A percentile compares a stretch with the other conserved stretches of the same genome.
These are phyloP conservation scores for Salvia miltiorrhiza DNA, from an alignment of 257 asterid species.

Conservation along the genomic window DNA sequence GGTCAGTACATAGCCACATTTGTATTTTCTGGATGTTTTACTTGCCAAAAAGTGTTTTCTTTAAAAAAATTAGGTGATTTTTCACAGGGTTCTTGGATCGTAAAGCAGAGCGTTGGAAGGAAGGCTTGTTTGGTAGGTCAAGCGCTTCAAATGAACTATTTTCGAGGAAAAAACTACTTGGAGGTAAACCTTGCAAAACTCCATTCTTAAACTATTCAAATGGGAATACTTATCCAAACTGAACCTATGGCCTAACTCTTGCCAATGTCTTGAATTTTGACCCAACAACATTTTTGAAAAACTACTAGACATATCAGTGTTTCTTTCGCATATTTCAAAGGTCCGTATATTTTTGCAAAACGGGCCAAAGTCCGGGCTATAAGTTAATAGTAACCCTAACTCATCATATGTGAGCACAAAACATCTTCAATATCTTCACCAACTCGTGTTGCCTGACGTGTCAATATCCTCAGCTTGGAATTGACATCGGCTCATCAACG, in stretches of 20 bases:
- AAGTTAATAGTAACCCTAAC: neutral
- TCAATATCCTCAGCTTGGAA: constrained; percentile 52
- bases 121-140: constrained; percentile 86
- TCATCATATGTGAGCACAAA: neutral
- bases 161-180: constrained; percentile 84
- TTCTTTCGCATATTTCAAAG: too few relatives aligned
- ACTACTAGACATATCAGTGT: too few relatives aligned
- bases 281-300: too few relatives aligned
- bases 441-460: neutral
- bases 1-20: constrained; percentile 28
- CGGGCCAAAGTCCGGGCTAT: neutral
- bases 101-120: constrained; percentile 91
- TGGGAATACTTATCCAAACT: neutral
- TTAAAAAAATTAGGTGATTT: too few relatives aligned
- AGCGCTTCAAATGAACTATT: constrained; percentile 77
- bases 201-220: neutral
- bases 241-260: too few relatives aligned
- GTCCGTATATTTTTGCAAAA: neutral
- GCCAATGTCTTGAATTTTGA: too few relatives aligned
- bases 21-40: neutral
- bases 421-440: neutral
- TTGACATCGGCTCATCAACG: constrained; percentile 83
- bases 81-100: constrained; percentile 94
- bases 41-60: neutral
- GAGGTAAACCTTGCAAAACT: constrained; percentile 49